phyloP scores from a whole-genome alignment of 192 early-diverging fungal species.

The Coemansia furcata region DNA sequence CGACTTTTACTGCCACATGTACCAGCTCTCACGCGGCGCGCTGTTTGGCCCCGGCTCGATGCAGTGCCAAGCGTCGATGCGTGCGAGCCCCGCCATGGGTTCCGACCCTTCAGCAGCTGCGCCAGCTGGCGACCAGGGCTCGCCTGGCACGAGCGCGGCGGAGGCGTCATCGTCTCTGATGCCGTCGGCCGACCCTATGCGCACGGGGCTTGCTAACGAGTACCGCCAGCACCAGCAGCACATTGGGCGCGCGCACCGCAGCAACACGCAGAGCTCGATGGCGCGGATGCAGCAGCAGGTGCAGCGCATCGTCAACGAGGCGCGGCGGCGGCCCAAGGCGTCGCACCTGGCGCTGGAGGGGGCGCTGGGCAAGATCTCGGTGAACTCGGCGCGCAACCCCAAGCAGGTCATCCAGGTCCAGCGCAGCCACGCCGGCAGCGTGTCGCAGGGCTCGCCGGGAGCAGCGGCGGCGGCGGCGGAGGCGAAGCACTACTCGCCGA shows the following conservation, averaged over 20 bases:
- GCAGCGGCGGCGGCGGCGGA: constrained; percentile 1
- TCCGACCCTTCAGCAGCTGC: not conserved
- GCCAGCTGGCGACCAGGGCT: not conserved
- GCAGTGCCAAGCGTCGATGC: constrained; percentile 1
- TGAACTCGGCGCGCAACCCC: constrained; percentile 85
- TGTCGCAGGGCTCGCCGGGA: constrained; percentile 10
- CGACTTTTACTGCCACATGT: constrained; percentile 97
- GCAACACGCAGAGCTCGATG: constrained; percentile 56
- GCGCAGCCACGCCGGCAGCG: constrained; percentile 42
- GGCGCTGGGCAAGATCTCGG: constrained; percentile 90
- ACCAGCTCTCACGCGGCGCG: constrained; percentile 64
- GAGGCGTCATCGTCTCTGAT: not conserved
- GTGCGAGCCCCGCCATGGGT: not conserved
- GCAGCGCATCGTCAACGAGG: constrained; percentile 91
- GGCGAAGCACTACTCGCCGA: constrained; percentile 23
- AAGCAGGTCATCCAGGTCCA: constrained; percentile 79
- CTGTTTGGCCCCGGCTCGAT: constrained; percentile 8
- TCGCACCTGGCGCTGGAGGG: constrained; percentile 88
- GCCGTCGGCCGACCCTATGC: not conserved
- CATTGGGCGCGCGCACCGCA: constrained; percentile 19
- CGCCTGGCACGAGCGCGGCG: not conserved
- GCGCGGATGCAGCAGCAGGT: constrained; percentile 91
- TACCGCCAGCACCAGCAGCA: constrained; percentile 6
- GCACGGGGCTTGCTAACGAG: not conserved
- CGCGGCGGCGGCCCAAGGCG: constrained; percentile 82